Conservation (phyloP, 352 stramenopile genomes). For the Phytopythium aichiense region DNA sequence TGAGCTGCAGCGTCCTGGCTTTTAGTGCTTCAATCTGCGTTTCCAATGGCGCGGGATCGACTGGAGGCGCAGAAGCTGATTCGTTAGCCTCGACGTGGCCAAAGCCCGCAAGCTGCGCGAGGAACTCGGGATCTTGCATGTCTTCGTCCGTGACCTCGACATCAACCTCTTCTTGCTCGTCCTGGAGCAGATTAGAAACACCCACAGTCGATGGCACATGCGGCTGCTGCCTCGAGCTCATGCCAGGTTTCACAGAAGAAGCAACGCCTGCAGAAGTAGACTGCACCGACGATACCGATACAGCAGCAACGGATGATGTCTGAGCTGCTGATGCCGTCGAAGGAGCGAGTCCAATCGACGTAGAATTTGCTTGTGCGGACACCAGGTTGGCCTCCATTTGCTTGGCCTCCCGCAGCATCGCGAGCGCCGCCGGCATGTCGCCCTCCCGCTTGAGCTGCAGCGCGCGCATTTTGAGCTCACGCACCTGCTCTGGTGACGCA, state of each 20-base stretch:
- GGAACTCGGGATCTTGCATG: conserved; percentile 65
- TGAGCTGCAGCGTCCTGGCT: conserved; percentile 41
- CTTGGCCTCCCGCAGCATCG: conserved; percentile 57
- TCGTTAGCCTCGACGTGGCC: conserved; percentile 24
- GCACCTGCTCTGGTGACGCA: conserved; percentile 15
- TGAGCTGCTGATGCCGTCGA: neutral
- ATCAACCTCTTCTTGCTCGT: conserved; percentile 21
- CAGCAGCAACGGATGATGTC: neutral
- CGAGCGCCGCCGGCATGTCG: conserved; percentile 45
- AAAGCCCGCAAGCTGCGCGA: conserved; percentile 51
- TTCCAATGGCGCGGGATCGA: conserved; percentile 28
- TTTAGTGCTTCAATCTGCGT: conserved; percentile 46
- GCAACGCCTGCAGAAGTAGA: neutral
- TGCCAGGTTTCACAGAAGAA: neutral
- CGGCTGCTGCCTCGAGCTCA: neutral
- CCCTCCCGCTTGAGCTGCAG: conserved; percentile 53
- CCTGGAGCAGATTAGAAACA: neutral
- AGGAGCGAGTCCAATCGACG: neutral
- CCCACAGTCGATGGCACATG: neutral
- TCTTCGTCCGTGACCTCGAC: conserved; percentile 77
- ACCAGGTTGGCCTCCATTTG: conserved; percentile 33
- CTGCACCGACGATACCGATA: neutral
- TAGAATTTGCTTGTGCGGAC: neutral
- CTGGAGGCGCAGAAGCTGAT: neutral
- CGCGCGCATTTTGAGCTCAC: conserved; percentile 49